Percentiles rank a stretch among this genome's conserved stretches.
Conservation (phyloP, 225 moss, liverwort and hornwort genomes). For the Marchantia polymorpha region DNA sequence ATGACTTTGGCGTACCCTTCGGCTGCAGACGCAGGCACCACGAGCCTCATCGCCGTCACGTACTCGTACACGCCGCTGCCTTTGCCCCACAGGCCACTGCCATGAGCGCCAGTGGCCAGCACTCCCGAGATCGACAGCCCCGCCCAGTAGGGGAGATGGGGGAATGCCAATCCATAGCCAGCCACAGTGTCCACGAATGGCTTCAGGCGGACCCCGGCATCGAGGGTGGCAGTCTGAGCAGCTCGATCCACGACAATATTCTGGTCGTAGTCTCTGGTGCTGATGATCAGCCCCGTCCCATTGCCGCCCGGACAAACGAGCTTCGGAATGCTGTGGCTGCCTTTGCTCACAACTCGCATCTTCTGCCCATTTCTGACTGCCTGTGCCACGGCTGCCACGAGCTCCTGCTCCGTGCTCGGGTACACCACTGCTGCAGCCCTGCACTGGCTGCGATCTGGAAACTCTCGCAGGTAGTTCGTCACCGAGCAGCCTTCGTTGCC, state of each 20-base stretch:
- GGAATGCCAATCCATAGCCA: conserved; percentile 33
- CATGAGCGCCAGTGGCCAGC: conserved; percentile 43
- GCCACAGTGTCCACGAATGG: conserved; percentile 35
- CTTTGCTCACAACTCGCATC: conserved; percentile 45
- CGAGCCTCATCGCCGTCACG: conserved; percentile 39
- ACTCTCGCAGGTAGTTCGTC: neutral
- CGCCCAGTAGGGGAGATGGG: conserved; percentile 42
- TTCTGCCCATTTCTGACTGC: conserved; percentile 46
- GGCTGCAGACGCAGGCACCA: conserved; percentile 39
- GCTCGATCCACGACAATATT: conserved; percentile 20
- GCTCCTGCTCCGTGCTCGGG: conserved; percentile 43
- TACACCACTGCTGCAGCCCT: conserved; percentile 35
- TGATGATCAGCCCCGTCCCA: conserved; percentile 23
- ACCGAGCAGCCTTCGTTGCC: conserved; percentile 1
- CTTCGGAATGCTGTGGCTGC: conserved; percentile 44
- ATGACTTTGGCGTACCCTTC: conserved; percentile 47
- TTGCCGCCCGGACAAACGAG: conserved; percentile 45
- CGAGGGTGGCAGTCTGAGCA: conserved; percentile 27
- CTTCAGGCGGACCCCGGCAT: conserved; percentile 51
- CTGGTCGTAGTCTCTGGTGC: conserved; percentile 35
- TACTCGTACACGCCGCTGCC: conserved; percentile 57
- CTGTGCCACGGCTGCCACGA: conserved; percentile 43
- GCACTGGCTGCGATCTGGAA: conserved; percentile 12
- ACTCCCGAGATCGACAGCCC: conserved; percentile 45
- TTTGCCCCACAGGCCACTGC: conserved; percentile 44